phyloP scores from a whole-genome alignment of 1,284 basidiomycete species.

The Cryptococcus sp. region DNA sequence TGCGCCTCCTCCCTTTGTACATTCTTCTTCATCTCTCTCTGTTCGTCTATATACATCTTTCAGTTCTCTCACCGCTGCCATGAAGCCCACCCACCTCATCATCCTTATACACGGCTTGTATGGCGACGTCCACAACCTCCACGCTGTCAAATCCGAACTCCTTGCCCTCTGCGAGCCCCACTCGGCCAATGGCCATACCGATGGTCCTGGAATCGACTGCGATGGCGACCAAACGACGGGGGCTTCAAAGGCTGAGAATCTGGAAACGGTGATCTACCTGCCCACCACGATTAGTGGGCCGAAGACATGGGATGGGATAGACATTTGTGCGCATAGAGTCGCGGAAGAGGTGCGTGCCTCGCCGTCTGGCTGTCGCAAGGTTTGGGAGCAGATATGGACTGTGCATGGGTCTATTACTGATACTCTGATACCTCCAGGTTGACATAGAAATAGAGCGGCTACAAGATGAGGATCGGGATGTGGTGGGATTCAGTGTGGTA shows the following conservation, averaged over 20 bases:
- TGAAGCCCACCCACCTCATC: conserved; percentile 34
- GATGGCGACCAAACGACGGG: neutral
- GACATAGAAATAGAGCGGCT: conserved; percentile 39
- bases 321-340: conserved; percentile 44
- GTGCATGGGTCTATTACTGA: neutral
- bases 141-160: conserved; percentile 36
- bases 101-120: conserved; percentile 49
- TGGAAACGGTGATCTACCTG: conserved; percentile 27
- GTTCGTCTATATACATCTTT: neutral
- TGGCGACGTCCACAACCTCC: conserved; percentile 39
- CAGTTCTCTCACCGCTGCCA: neutral
- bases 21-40: neutral
- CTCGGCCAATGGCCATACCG: neutral
- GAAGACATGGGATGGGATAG: conserved; percentile 49
- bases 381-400: neutral
- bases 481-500: conserved; percentile 41
- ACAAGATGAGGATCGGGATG: conserved; percentile 29
- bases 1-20: neutral
- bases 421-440: conserved; percentile 16
- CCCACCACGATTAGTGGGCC: conserved; percentile 31
- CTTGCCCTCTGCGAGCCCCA: conserved; percentile 1
- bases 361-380: neutral
- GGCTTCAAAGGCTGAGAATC: neutral
- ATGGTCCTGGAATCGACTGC: too few species aligned
- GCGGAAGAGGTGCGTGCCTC: conserved; percentile 31